A percentile compares a stretch with the other conserved stretches of the same genome.
These are phyloP conservation scores for Alternaria metachromatica DNA, from an alignment of 2,329 filamentous ascomycete species.

Conservation along the genomic window DNA sequence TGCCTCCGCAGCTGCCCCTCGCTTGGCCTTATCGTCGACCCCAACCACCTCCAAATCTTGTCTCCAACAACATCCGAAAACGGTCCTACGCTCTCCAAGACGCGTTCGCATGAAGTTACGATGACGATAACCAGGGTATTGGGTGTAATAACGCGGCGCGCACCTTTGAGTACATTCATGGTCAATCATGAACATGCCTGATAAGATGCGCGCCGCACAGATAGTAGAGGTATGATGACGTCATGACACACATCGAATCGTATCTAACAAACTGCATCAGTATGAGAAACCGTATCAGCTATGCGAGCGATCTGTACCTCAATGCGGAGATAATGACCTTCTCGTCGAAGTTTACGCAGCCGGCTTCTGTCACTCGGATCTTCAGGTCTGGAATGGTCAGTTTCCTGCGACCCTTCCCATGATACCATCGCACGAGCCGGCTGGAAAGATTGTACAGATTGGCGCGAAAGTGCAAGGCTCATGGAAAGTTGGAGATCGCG, in stretches of 20 bases:
- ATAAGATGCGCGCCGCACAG: slow-evolving; percentile 28
- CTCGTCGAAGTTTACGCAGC: slow-evolving; percentile 32
- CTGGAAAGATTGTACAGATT: slow-evolving; percentile 36
- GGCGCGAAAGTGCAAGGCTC: slow-evolving; percentile 31
- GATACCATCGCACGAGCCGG: slow-evolving; percentile 45
- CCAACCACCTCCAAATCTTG: slow-evolving; percentile 1
- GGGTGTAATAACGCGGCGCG: neutral
- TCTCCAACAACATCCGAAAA: neutral
- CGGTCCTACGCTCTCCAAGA: neutral
- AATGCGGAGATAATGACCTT: slow-evolving; percentile 27
- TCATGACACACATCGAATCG: neutral
- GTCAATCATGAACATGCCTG: neutral
- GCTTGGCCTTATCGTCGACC: slow-evolving; percentile 6
- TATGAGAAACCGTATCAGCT: slow-evolving; percentile 26
- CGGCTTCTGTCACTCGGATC: slow-evolving; percentile 38
- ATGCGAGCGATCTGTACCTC: slow-evolving; percentile 20
- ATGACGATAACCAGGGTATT: neutral
- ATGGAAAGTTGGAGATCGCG: slow-evolving; percentile 41
- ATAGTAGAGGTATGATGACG: slow-evolving; percentile 23
- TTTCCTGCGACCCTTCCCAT: slow-evolving; percentile 34
- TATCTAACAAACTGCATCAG: slow-evolving; percentile 3
- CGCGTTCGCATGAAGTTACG: neutral
- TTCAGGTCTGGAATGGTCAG: slow-evolving; percentile 33
- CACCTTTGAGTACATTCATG: neutral
- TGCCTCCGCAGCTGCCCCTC: neutral